A percentile compares a stretch with the other conserved stretches of the same genome.
Conservation (phyloP, 2,329 filamentous ascomycete genomes). For the Diaporthe longicolla region DNA sequence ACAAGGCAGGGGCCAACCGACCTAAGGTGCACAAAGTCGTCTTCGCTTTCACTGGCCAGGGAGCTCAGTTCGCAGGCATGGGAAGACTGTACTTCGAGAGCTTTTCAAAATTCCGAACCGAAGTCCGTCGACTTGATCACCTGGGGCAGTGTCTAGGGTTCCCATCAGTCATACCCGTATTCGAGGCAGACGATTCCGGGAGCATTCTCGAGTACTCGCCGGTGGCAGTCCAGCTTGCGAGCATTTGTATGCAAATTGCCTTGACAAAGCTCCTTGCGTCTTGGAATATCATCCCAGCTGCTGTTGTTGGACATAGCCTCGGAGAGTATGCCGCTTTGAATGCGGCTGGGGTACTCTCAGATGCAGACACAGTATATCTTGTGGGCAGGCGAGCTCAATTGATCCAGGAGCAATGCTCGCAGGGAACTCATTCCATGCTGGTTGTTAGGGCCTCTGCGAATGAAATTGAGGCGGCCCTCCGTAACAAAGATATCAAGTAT, state of each 20-base stretch:
- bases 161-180: constrained; percentile 68
- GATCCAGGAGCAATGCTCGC: constrained; percentile 73
- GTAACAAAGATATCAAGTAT: constrained; percentile 53
- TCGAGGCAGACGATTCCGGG: constrained; percentile 57
- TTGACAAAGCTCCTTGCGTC: constrained; percentile 67
- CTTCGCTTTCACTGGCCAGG: constrained; percentile 71
- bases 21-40: constrained; percentile 61
- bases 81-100: constrained; percentile 58
- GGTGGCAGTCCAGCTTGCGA: constrained; percentile 66
- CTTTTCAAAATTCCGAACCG: constrained; percentile 51
- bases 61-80: constrained; percentile 64
- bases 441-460: constrained; percentile 63
- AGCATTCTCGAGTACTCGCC: constrained; percentile 62
- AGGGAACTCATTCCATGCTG: constrained; percentile 74
- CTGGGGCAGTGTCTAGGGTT: constrained; percentile 64
- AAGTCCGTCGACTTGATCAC: constrained; percentile 65
- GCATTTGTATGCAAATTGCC: constrained; percentile 70
- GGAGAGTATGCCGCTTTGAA: constrained; percentile 69
- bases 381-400: constrained; percentile 77
- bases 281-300: constrained; percentile 64
- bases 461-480: constrained; percentile 67
- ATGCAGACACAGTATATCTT: constrained; percentile 78
- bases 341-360: constrained; percentile 78
- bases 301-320: constrained; percentile 55
- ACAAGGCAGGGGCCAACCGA: constrained; percentile 57